phyloP scores from a whole-genome alignment of 2,329 filamentous ascomycete species.

The Aschersonia sp. region DNA sequence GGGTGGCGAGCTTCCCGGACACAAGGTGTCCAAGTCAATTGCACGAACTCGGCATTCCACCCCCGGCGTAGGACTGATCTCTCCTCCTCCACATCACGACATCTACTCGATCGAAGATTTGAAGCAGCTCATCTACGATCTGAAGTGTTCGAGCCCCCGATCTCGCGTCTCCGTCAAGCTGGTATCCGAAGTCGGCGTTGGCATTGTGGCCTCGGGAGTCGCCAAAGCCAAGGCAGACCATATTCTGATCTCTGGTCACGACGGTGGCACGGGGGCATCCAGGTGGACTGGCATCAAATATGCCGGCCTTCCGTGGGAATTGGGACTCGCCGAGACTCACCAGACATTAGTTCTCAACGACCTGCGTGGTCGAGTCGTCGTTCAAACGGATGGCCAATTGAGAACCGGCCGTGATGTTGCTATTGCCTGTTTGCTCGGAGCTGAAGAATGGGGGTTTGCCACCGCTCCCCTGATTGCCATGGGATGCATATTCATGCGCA shows the following conservation, averaged over 20 bases:
- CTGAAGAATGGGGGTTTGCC: slow-evolving; percentile 97
- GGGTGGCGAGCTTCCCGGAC: slow-evolving; percentile 89
- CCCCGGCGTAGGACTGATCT: slow-evolving; percentile 90
- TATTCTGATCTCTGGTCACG: slow-evolving; percentile 91
- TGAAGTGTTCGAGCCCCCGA: slow-evolving; percentile 91
- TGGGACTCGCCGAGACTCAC: slow-evolving; percentile 93
- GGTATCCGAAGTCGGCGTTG: slow-evolving; percentile 92
- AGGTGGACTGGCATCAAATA: slow-evolving; percentile 99
- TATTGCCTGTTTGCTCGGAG: slow-evolving; percentile 85
- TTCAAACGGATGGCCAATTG: slow-evolving; percentile 91
- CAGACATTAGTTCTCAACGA: slow-evolving; percentile 94
- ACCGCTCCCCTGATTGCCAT: slow-evolving; percentile 91
- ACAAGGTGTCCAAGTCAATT: slow-evolving; percentile 92
- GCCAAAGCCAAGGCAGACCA: slow-evolving; percentile 96
- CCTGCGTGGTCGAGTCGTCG: slow-evolving; percentile 84
- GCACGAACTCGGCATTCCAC: slow-evolving; percentile 92
- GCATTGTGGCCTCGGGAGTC: slow-evolving; percentile 93
- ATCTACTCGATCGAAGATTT: slow-evolving; percentile 98
- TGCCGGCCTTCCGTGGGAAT: slow-evolving; percentile 88
- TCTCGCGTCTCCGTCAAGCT: slow-evolving; percentile 92
- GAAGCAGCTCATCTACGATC: slow-evolving; percentile 94
- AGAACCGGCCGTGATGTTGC: slow-evolving; percentile 87
- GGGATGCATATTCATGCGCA: slow-evolving; percentile 92
- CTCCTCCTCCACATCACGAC: slow-evolving; percentile 90
- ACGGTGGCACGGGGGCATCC: slow-evolving; percentile 92